Evolutionary conservation across 148 eudicot species (phyloP), one percentile per base, ranked within the genome.

Genomic region (Vaccinium corymbosum): DNA sequence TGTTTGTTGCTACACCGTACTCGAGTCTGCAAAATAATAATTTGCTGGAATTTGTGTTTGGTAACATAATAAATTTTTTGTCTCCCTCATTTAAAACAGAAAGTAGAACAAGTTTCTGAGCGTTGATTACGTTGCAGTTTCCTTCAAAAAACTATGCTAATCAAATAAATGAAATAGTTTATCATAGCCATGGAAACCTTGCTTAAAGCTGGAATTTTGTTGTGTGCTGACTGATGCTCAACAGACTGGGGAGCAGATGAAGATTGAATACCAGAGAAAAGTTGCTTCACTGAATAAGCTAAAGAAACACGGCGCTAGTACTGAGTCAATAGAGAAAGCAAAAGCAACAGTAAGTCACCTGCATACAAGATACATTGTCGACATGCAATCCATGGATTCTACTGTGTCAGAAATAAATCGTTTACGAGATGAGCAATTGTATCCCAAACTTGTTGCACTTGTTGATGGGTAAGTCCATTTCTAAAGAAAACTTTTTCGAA

Each of bases 341-440:
- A 97, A 97, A 91, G 98, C 98, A 83, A 84, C 93, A 56, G 95
- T 97, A 25, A 97, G 98, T 89, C 98, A 92, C 89, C 88, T 95
- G 83, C 99, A 97, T 84, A 97, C 99, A 62, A 93, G 98, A 90
- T 97, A 97, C 87, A 95, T 94, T 70, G 98, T 97, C n/a, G 99
- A 97, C 89, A 94, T 95, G 99, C 98, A 95, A 88, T 93, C 99
- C 72, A 91, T 97, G 95, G 99, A 97, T 88, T 95, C 98, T 15
- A 97, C 99, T 11, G 98, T 95, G 71, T 94, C 93, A 49, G 99
- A 97, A 88, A 97, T 97, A 66, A 95, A 91, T 83, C 91, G 94
- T 53, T 85, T 97, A 56, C 99, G 99, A 80, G 99, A 97, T 90
- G 91, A 94, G 86, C 99, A 97, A 81, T 84, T 97, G 62, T 91